Base-by-base conservation (phyloP, 2,329 filamentous ascomycete genomes). In the Fusarium continuum region DNA sequence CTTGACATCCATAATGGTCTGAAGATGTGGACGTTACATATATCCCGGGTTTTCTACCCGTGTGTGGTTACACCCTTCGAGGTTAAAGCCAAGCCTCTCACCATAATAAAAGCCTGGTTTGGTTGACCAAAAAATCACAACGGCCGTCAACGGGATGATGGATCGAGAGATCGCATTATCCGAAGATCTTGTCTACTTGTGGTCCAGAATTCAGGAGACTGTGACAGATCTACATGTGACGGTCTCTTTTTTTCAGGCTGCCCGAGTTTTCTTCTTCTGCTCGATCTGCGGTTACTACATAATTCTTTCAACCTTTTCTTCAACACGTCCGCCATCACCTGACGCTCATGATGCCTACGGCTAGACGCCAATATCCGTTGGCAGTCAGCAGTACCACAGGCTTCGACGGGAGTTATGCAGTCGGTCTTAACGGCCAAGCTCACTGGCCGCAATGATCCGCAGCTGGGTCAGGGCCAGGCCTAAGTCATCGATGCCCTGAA, bases 111-210 rank as follows among this genome's bases (percentile, higher is more conserved):
- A 32, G 23, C 32, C 25, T 41, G 34, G 19, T 26, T 23, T 44
- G 34, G 31, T 38, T 19, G 17, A 39, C 14, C 17, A 23, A 16
- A 36, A 43, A 26, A 36, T 38, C 26, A 43, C 26, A 28, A 38
- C 46, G 48, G 22, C 41, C 45, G 41, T 53, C 31, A 40, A 35
- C 28, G 13, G 34, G 50, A n/a, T n/a, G n/a, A n/a, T n/a, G n/a
- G n/a, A 54, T 52, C 45, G 45, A 52, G 22, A 23, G 28, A 55
- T 64, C 47, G 47, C 25, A 25, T 28, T 53, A 23, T 35, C 25
- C 45, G 53, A 64, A 49, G 54, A 64, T 64, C 60, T 60, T 64
- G 31, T 55, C 47, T 64, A 6, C 22, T 50, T 60, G 13, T 31
- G 47, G 43, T 29, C 4, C 35, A 31, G 29, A 32, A 40, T 49